Conservation (phyloP, 345 rosid species). For the Populus ilicifolia region DNA sequence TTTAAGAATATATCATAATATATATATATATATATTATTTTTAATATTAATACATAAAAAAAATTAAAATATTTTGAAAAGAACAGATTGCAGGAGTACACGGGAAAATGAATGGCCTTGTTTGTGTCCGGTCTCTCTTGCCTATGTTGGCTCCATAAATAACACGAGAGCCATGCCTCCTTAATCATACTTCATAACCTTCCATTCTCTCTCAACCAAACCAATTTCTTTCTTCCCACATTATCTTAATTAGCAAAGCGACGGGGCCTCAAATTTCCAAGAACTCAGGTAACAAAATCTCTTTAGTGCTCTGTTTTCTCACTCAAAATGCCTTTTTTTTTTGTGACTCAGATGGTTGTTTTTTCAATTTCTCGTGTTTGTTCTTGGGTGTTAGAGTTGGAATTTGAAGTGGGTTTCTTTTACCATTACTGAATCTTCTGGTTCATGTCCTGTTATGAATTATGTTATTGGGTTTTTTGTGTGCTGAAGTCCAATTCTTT, state of each 20-base stretch:
- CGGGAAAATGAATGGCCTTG: too few species aligned
- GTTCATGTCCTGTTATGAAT: neutral
- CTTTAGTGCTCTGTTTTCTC: neutral
- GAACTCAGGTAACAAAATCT: slow-evolving; percentile 15
- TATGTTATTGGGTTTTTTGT: neutral
- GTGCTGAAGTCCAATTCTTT: neutral
- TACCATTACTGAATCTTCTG: slow-evolving; percentile 7
- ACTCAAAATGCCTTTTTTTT: neutral
- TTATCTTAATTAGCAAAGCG: neutral
- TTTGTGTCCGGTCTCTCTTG: neutral
- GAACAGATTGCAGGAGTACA: too few species aligned
- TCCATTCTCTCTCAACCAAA: neutral
- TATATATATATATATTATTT: too few species aligned
- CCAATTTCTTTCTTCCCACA: neutral
- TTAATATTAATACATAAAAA: too few species aligned
- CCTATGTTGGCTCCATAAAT: slow-evolving; percentile 1
- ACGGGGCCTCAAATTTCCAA: neutral
- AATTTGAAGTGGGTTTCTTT: neutral
- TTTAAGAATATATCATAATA: too few species aligned
- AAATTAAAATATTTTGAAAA: too few species aligned
- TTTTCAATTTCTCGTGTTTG: neutral
- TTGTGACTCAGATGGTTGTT: neutral
- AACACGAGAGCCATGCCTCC: neutral
- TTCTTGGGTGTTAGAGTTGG: neutral
- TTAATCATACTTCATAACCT: neutral